Conservation (phyloP, 2,329 filamentous ascomycete genomes). For the Pseudonectria foliicola region DNA sequence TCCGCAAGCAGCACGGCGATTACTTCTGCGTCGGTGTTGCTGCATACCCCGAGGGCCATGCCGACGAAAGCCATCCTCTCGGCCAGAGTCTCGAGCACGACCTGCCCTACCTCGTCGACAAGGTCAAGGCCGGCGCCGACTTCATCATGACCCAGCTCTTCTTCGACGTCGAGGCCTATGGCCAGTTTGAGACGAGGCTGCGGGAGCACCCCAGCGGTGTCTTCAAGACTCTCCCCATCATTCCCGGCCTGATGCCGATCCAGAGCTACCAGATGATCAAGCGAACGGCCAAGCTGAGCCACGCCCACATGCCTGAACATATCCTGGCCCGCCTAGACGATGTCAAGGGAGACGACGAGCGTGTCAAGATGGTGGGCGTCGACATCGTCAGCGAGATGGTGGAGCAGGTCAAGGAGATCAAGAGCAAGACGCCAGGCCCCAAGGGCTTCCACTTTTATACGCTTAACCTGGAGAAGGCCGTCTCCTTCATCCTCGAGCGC, state of each 20-base stretch:
- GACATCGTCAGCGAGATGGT: constrained; percentile 81
- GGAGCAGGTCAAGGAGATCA: constrained; percentile 63
- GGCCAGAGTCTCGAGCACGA: constrained; percentile 68
- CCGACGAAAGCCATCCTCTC: constrained; percentile 76
- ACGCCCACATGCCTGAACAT: constrained; percentile 68
- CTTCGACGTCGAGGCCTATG: constrained; percentile 81
- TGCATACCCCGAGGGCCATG: constrained; percentile 90
- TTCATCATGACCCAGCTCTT: constrained; percentile 99
- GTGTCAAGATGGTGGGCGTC: constrained; percentile 72
- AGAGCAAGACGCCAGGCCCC: constrained; percentile 49
- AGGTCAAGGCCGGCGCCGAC: constrained; percentile 84
- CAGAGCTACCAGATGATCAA: constrained; percentile 96
- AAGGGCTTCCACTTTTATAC: constrained; percentile 97
- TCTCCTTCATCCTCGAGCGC: constrained; percentile 84
- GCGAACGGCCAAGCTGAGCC: constrained; percentile 87
- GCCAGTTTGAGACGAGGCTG: constrained; percentile 68
- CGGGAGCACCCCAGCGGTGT: constrained; percentile 74
- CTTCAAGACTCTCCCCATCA: constrained; percentile 82
- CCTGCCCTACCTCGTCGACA: constrained; percentile 82
- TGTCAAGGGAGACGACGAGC: constrained; percentile 72
- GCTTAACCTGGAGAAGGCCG: constrained; percentile 89
- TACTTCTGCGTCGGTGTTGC: constrained; percentile 97
- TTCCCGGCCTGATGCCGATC: constrained; percentile 94
- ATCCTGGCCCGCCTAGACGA: constrained; percentile 64
- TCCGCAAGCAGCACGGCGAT: constrained; percentile 75